A percentile compares a stretch with the other conserved stretches of the same genome.
Evolutionary conservation across 345 rosid genomes (phyloP).

Genomic region (Populus alba): DNA sequence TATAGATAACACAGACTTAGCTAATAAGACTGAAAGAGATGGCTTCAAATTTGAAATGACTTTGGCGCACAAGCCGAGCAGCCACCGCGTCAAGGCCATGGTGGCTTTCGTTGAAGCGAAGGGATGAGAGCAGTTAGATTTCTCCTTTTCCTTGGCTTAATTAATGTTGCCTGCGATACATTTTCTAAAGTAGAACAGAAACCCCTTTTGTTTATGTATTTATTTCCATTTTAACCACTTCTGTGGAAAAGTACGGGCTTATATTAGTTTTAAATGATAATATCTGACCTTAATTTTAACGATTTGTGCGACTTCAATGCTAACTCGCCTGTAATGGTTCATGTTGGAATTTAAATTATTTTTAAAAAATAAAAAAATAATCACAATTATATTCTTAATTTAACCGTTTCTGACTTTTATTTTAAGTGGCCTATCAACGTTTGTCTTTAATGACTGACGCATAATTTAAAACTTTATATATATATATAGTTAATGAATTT

Average conservation of each 20-base stretch:
- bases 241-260: neutral
- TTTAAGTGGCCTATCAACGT: no score
- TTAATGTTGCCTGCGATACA: neutral
- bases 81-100: neutral
- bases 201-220: neutral
- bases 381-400: neutral
- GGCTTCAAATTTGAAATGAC: neutral
- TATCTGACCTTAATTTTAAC: slow-evolving; percentile 13
- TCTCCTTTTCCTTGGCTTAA: neutral
- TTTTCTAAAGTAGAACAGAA: neutral
- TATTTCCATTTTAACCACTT: neutral
- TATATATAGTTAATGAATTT: no score
- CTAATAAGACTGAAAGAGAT: slow-evolving; percentile 10
- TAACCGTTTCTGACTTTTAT: neutral
- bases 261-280: neutral
- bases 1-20: neutral
- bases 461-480: no score
- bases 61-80: neutral
- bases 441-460: no score
- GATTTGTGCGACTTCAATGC: slow-evolving; percentile 2
- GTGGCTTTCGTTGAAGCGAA: neutral
- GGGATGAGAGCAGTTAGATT: no score
- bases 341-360: neutral
- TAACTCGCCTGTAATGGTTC: neutral
- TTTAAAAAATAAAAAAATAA: no score